These are phyloP conservation scores for Agaricus subrufescens DNA, from an alignment of 768 basidiomycete genomes.

Conservation along the genomic window DNA sequence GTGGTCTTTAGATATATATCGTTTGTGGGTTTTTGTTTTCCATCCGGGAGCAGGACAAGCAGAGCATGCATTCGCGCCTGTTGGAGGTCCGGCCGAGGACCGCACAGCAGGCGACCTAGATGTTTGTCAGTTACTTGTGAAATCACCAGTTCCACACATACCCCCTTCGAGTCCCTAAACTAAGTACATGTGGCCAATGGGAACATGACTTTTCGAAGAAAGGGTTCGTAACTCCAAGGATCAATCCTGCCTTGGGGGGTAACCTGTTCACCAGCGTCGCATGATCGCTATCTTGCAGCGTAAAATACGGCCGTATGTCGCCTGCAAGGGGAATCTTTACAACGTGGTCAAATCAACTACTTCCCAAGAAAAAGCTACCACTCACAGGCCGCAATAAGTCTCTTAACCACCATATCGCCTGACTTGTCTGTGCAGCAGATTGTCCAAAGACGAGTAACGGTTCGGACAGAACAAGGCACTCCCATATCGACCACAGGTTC, in stretches of 20 bases:
- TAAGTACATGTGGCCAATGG: constrained; percentile 85
- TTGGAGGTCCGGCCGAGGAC: constrained; percentile 11
- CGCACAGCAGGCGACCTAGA: not conserved
- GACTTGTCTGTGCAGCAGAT: constrained; percentile 77
- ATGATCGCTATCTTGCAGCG: constrained; percentile 92
- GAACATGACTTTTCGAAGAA: constrained; percentile 74
- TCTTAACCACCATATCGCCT: constrained; percentile 89
- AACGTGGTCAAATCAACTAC: not conserved
- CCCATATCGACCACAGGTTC: constrained; percentile 86
- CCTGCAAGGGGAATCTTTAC: constrained; percentile 73
- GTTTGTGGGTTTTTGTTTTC: constrained; percentile 74
- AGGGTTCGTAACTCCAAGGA: constrained; percentile 88
- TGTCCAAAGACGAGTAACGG: constrained; percentile 81
- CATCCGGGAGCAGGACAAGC: constrained; percentile 67
- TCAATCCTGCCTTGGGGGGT: constrained; percentile 68
- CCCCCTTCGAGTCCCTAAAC: constrained; percentile 50
- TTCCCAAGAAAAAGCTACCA: not conserved
- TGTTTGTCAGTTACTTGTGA: not conserved
- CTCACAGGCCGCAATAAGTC: constrained; percentile 80
- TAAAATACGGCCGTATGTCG: constrained; percentile 92
- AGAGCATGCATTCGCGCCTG: constrained; percentile 22
- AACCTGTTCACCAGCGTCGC: constrained; percentile 71
- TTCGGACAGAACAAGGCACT: constrained; percentile 87
- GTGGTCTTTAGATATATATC: constrained; percentile 84
- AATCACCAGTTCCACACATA: constrained; percentile 21